A percentile compares a stretch with the other conserved stretches of the same genome.
These are phyloP conservation scores for Sporothrix pallida DNA, from an alignment of 2,329 filamentous ascomycete genomes.

Conservation along the genomic window DNA sequence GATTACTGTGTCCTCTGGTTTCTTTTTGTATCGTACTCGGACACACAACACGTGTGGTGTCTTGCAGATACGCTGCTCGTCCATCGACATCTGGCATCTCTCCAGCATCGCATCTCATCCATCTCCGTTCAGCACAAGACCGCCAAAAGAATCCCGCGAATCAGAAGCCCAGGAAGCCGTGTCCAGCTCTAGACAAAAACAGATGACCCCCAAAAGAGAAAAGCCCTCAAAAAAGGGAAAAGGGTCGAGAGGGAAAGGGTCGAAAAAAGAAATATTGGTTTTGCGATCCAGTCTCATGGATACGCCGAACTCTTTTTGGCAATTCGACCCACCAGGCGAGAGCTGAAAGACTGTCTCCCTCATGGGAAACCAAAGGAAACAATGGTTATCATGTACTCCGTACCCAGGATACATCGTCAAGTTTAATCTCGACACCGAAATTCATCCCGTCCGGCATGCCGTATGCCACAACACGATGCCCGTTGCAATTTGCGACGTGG, in stretches of 20 bases:
- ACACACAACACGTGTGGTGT: too few relatives aligned
- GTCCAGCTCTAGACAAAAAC: constrained; percentile 3
- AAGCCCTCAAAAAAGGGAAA: background rate
- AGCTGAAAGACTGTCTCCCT: background rate
- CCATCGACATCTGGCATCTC: background rate
- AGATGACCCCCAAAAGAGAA: background rate
- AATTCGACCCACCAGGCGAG: background rate
- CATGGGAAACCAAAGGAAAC: too few relatives aligned
- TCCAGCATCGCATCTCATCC: constrained; percentile 12
- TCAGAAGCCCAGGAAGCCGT: background rate
- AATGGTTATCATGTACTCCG: too few relatives aligned
- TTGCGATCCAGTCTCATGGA: background rate
- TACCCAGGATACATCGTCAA: background rate
- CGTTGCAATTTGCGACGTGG: background rate
- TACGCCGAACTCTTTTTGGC: background rate
- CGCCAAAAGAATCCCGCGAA: background rate
- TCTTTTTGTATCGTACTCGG: too few relatives aligned
- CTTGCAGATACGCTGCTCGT: too few relatives aligned
- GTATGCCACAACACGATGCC: background rate
- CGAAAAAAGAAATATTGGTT: background rate
- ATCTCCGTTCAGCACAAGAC: background rate
- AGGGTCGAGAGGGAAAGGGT: too few relatives aligned
- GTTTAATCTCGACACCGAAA: background rate
- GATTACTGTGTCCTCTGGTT: too few relatives aligned
- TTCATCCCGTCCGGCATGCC: too few relatives aligned